A percentile compares a stretch with the other conserved stretches of the same genome.
Conservation (phyloP, 352 stramenopile species). For the Pythium folliculosum region DNA sequence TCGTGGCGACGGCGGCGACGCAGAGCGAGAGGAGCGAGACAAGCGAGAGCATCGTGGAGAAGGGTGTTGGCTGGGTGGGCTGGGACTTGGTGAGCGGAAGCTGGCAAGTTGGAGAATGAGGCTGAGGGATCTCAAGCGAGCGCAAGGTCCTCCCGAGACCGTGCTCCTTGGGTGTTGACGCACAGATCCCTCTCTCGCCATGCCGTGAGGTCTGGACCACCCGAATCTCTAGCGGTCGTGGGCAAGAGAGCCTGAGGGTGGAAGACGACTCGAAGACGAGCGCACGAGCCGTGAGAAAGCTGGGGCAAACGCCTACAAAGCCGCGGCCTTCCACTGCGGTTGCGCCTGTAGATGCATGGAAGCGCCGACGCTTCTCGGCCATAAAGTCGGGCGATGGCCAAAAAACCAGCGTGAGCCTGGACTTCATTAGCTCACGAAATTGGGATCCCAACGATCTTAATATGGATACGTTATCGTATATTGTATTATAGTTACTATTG, state of each 20-base stretch:
- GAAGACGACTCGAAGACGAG: background rate
- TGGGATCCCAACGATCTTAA: too few relatives aligned
- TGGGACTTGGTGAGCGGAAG: background rate
- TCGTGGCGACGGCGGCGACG: slow-evolving; percentile 7
- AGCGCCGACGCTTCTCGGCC: too few relatives aligned
- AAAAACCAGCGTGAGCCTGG: too few relatives aligned
- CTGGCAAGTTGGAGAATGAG: slow-evolving; percentile 9
- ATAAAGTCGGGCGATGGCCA: too few relatives aligned
- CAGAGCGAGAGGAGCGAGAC: background rate
- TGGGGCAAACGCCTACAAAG: background rate
- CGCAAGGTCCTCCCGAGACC: too few relatives aligned
- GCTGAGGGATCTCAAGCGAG: background rate
- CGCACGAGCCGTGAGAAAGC: background rate
- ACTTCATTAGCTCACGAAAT: too few relatives aligned
- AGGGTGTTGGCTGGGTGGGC: background rate
- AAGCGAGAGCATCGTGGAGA: slow-evolving; percentile 13
- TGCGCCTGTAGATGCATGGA: too few relatives aligned
- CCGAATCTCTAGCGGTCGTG: background rate
- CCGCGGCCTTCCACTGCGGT: background rate
- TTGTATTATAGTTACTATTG: too few relatives aligned
- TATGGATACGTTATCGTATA: too few relatives aligned
- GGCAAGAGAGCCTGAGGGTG: background rate
- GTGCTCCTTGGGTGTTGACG: too few relatives aligned
- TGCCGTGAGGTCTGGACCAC: background rate
- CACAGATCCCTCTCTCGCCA: background rate